phyloP scores from a whole-genome alignment of 805 yeast species.

The Schwanniomyces pseudopolymorphus region DNA sequence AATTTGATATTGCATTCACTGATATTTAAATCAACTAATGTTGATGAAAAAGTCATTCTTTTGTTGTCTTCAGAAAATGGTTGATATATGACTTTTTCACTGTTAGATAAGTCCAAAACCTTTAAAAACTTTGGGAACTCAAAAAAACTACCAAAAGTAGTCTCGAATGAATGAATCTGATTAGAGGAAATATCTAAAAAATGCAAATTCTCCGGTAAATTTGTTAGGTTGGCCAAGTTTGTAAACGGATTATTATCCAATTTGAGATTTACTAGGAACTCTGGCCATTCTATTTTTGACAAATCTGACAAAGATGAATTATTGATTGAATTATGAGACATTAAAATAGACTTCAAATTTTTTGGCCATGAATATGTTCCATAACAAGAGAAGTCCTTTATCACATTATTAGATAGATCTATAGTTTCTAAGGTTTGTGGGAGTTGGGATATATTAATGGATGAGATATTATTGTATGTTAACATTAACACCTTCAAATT shows the following conservation, averaged over 20 bases:
- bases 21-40: conserved; percentile 20
- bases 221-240: conserved; percentile 13
- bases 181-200: conserved; percentile 27
- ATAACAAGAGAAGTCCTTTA: conserved; percentile 10
- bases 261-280: conserved; percentile 16
- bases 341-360: conserved; percentile 20
- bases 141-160: conserved; percentile 16
- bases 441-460: conserved; percentile 21
- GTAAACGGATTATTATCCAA: conserved; percentile 23
- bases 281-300: conserved; percentile 23
- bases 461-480: conserved; percentile 24
- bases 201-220: conserved; percentile 19
- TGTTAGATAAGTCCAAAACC: conserved; percentile 19
- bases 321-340: conserved; percentile 20
- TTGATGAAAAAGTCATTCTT: conserved; percentile 22
- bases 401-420: conserved; percentile 26
- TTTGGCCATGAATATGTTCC: conserved; percentile 15
- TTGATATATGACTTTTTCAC: conserved; percentile 6
- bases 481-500: conserved; percentile 31
- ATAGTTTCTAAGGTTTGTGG: conserved; percentile 29
- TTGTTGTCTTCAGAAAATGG: conserved; percentile 5
- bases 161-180: conserved; percentile 11
- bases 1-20: conserved; percentile 19
- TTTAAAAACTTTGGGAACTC: conserved; percentile 28
- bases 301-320: conserved; percentile 16